phyloP scores from a whole-genome alignment of 257 asterid genomes.

The Nicotiana benthamiana region DNA sequence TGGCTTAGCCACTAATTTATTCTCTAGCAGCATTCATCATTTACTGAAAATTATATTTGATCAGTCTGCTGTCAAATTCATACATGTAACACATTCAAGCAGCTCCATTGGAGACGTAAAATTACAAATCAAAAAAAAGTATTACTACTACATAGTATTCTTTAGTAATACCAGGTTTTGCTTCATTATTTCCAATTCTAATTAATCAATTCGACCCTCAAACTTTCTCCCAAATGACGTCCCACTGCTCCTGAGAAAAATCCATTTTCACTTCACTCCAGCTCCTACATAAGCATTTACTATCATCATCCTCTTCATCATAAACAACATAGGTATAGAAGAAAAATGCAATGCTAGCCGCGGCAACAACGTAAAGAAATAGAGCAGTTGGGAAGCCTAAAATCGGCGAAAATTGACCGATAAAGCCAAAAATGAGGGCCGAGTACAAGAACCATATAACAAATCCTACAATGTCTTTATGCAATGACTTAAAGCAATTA shows the following conservation, averaged over 20 bases:
- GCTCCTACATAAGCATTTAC: not conserved
- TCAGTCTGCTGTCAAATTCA: not conserved
- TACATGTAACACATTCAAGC: too few relatives aligned
- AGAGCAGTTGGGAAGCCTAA: not conserved
- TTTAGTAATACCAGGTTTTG: too few relatives aligned
- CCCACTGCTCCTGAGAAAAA: not conserved
- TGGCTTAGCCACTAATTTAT: too few relatives aligned
- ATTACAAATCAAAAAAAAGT: too few relatives aligned
- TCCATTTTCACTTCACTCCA: not conserved
- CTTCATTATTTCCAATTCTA: too few relatives aligned
- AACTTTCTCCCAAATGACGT: not conserved
- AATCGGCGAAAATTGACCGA: not conserved
- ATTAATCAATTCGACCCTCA: not conserved
- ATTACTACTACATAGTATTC: too few relatives aligned
- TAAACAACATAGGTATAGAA: not conserved
- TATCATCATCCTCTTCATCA: not conserved
- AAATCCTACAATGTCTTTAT: not conserved
- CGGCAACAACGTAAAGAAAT: not conserved
- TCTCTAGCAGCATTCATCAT: not conserved
- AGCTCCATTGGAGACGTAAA: too few relatives aligned
- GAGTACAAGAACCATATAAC: conserved; percentile 2
- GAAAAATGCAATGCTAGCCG: not conserved
- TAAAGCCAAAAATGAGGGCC: not conserved
- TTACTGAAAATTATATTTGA: not conserved
- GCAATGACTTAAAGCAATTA: not conserved